These are phyloP conservation scores for Exophiala bonariae DNA, from an alignment of 2,329 filamentous ascomycete genomes.

Conservation along the genomic window DNA sequence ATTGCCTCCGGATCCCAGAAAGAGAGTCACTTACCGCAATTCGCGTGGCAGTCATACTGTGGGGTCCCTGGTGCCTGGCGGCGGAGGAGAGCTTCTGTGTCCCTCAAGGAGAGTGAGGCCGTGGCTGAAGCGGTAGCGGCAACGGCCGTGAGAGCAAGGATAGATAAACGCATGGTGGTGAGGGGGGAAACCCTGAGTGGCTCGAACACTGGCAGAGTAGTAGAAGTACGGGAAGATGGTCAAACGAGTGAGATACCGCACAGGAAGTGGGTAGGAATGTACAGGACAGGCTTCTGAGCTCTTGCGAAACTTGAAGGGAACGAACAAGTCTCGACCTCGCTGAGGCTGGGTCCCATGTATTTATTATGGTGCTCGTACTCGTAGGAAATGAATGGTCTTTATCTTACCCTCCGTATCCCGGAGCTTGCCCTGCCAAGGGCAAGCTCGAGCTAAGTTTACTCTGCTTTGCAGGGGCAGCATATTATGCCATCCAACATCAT, in stretches of 20 bases:
- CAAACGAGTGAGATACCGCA: too few species aligned
- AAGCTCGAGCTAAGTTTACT: too few species aligned
- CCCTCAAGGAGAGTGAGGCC: conserved; percentile 16
- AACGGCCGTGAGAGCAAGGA: conserved; percentile 9
- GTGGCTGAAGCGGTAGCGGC: conserved; percentile 8
- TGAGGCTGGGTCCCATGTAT: too few species aligned
- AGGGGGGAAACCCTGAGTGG: too few species aligned
- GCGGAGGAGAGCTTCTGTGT: conserved; percentile 12
- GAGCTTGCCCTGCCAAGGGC: not conserved
- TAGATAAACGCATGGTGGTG: conserved; percentile 15
- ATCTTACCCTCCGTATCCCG: not conserved
- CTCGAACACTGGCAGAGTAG: too few species aligned
- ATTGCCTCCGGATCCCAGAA: too few species aligned
- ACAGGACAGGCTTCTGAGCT: conserved; percentile 1
- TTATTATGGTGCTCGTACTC: too few species aligned
- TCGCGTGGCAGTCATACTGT: conserved; percentile 36
- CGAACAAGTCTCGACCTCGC: not conserved
- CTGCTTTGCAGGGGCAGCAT: too few species aligned
- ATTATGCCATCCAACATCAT: too few species aligned
- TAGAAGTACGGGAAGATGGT: too few species aligned
- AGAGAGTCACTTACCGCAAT: conserved; percentile 34
- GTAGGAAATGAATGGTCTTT: too few species aligned
- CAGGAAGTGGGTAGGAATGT: not conserved
- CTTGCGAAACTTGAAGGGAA: not conserved
- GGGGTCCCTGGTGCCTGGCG: conserved; percentile 31